A percentile compares a stretch with the other conserved stretches of the same genome.
phyloP scores from a whole-genome alignment of 305 asterid genomes.

The Nicotiana rustica region DNA sequence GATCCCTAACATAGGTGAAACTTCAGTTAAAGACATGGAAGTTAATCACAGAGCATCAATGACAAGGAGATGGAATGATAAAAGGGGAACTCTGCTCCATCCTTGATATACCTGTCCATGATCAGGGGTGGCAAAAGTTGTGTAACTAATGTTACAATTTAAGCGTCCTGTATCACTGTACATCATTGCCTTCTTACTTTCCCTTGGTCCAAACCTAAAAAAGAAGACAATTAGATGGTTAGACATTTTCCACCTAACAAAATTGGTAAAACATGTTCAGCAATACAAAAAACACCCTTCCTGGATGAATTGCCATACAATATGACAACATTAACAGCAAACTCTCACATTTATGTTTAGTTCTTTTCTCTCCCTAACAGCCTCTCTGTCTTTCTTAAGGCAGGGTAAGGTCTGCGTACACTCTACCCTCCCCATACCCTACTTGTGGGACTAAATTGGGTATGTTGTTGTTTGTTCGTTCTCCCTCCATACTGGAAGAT shows the following conservation, averaged over 20 bases:
- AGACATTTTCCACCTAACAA: background rate
- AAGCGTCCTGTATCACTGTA: slow-evolving; percentile 87
- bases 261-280: background rate
- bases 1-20: slow-evolving; percentile 57
- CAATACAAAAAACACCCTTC: background rate
- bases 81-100: slow-evolving; percentile 22
- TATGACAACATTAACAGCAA: background rate
- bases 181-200: slow-evolving; percentile 97
- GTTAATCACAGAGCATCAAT: slow-evolving; percentile 31
- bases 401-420: too few species aligned
- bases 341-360: background rate
- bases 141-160: slow-evolving; percentile 85
- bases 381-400: too few species aligned
- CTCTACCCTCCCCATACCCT: too few species aligned
- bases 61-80: slow-evolving; percentile 5
- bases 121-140: slow-evolving; percentile 73
- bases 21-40: slow-evolving; percentile 38
- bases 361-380: background rate
- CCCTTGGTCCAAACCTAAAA: slow-evolving; percentile 90
- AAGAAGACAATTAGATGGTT: slow-evolving; percentile 20
- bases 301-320: background rate
- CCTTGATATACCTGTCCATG: slow-evolving; percentile 71
- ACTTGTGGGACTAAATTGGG: too few species aligned
- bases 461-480: too few species aligned
- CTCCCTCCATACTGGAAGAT: background rate